Evolutionary conservation across 345 rosid species (phyloP), one percentile per base, ranked within the genome.

Genomic region (Aethionema arabicum): DNA sequence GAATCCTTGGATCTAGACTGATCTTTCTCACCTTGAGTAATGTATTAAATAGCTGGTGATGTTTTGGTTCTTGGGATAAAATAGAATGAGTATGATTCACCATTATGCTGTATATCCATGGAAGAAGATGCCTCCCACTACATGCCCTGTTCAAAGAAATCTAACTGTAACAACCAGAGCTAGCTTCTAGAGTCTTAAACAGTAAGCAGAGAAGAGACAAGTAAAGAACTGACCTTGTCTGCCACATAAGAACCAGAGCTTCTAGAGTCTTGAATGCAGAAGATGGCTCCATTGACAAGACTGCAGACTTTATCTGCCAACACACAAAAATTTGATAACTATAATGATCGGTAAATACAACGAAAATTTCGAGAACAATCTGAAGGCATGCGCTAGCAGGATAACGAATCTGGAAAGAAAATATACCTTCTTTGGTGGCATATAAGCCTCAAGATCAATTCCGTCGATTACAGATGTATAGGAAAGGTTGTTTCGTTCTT

Each of bases 91-190:
- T 76, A 40, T 85, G 86, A 72, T 75, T 84, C 76, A 84, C 75
- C 84, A 90, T 69, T 82, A 93, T 80, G 62, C 79, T 77, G 59
- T 82, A 74, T 53, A 93, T 81, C 99, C 97, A 93, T 33, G 84
- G 88, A 30, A 90, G 85, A 66, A 86, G 77, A 69, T 65, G 49
- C 52, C 56, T 82, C 40, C 80, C 88, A 56, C 77, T 74, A 59
- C 66, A 45, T 32, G 82, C 78, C 78, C 99, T 93, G 87, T 67
- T 66, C 37, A 75, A 31, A 51, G 43, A 44, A 15, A 32, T 9
- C 12, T 36, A 57, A 13, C 9, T 45, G 36, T 38, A 11, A 15
- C 27, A 35, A 35, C 35, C 21, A 52, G 37, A 10, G 7, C 16
- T 54, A 48, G 8, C 12, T 5, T 48, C 1, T 6, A 37, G 3